phyloP scores from a whole-genome alignment of 345 rosid genomes.

The Nasturtium officinale region DNA sequence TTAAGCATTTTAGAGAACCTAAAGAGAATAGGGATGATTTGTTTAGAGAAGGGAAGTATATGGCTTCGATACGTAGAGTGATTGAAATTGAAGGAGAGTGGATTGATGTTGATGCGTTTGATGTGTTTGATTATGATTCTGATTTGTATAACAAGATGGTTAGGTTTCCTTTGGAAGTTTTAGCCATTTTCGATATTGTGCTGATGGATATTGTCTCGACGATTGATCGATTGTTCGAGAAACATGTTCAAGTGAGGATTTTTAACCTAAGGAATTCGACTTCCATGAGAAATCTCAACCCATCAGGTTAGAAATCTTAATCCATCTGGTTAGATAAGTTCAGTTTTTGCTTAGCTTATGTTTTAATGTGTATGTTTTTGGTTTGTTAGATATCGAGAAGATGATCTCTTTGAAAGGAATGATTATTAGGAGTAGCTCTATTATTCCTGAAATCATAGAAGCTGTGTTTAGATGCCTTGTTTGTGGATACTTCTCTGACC shows the following conservation, averaged over 20 bases:
- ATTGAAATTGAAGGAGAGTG: constrained; percentile 88
- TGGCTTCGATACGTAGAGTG: constrained; percentile 69
- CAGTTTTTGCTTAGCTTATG: constrained; percentile 8
- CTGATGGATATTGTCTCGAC: constrained; percentile 86
- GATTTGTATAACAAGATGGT: constrained; percentile 91
- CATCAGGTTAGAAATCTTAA: constrained; percentile 85
- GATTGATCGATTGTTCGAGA: constrained; percentile 75
- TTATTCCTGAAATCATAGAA: constrained; percentile 97
- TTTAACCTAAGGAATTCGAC: constrained; percentile 73
- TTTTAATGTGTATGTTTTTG: constrained; percentile 21
- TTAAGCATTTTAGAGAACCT: constrained; percentile 78
- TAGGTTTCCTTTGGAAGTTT: constrained; percentile 85
- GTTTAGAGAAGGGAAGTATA: constrained; percentile 81
- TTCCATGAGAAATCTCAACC: constrained; percentile 91
- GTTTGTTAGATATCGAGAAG: constrained; percentile 84
- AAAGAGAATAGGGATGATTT: constrained; percentile 51
- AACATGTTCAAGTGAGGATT: constrained; percentile 85
- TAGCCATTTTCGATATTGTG: constrained; percentile 93
- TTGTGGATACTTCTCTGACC: constrained; percentile 85
- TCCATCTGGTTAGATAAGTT: constrained; percentile 61
- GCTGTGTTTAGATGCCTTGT: constrained; percentile 88
- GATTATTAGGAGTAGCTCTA: constrained; percentile 89
- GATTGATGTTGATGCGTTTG: constrained; percentile 87
- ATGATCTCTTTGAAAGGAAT: constrained; percentile 94
- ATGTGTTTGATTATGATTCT: constrained; percentile 78